Conservation (phyloP, 495 filamentous ascomycete species). For the Aspergillus nanangensis region DNA sequence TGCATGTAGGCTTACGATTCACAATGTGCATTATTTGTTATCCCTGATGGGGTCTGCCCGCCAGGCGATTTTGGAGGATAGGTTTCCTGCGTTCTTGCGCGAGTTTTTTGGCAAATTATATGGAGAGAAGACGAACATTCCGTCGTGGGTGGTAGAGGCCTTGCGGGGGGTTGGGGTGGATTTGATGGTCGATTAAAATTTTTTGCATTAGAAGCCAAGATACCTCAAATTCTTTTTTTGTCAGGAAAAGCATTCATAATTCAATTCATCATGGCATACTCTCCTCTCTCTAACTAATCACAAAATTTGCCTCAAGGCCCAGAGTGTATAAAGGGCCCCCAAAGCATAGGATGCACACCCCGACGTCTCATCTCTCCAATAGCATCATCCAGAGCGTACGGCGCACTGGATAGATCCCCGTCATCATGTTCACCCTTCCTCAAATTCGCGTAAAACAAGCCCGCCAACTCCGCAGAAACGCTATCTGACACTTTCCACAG, state of each 20-base stretch:
- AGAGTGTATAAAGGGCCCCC: constrained; percentile 2
- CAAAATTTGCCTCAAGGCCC: not conserved
- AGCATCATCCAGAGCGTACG: constrained; percentile 1
- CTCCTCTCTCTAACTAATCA: constrained; percentile 61
- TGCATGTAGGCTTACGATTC: constrained; percentile 74
- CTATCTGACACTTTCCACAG: constrained; percentile 9
- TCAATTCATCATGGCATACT: no score
- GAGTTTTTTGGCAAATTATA: constrained; percentile 74
- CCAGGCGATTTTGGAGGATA: constrained; percentile 76
- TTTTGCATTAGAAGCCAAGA: constrained; percentile 65
- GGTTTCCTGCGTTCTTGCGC: constrained; percentile 73
- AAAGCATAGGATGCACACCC: constrained; percentile 5
- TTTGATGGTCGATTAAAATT: constrained; percentile 45
- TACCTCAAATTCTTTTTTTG: no score
- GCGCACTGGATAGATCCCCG: not conserved
- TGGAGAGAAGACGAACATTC: constrained; percentile 64
- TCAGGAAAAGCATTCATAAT: no score
- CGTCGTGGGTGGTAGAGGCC: constrained; percentile 82
- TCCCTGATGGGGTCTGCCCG: constrained; percentile 71
- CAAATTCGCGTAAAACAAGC: not conserved
- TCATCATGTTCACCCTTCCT: not conserved
- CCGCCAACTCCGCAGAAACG: constrained; percentile 2
- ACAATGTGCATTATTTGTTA: constrained; percentile 91
- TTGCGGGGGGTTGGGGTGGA: constrained; percentile 81
- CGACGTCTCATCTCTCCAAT: not conserved